Base-by-base conservation (phyloP, 1,139 yeast species). In the Ogataea hybrid region DNA sequence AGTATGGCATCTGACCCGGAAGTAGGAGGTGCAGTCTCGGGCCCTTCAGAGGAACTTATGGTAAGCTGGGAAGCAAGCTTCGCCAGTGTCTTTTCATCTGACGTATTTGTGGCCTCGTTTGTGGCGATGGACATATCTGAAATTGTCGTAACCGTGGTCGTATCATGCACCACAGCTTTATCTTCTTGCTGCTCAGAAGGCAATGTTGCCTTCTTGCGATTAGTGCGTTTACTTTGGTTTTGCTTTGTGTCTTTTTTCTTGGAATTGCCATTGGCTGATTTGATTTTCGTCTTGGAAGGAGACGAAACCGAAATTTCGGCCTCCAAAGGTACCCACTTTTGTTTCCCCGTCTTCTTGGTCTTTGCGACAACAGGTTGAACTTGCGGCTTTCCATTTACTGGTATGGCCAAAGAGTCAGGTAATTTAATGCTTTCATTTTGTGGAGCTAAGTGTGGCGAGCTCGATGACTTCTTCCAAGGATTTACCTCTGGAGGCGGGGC, bases 231-330 rank as follows among this genome's bases (percentile, higher is more conserved):
- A 28, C 35, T 46, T 14, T 32, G 39, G 18, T 28, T 28, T 8
- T 37, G 37, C 14, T 43, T 43, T 6, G 37, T 9, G 10, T 45
- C 48, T 16, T 31, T 39, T 23, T 27, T 32, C 29, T 40, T 43
- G 10, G 25, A 9, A 20, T 21, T 43, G n/a, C 22, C 22, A 12
- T 25, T 40, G 4, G 27, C 7, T 14, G 32, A 4, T 28, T 36
- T 35, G 10, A 29, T 41, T 35, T 23, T 35, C 29, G 18, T 14
- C 22, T 37, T 41, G 15, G 41, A 16, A 3, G 47, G 39, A 3
- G 54, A 32, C 23, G 78, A 71, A 45, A 77, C 70, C 34, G 75
- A 75, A 39, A 84, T 82, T 49, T 83, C 77, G 21, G 90, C 94
- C 52, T 77, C 75, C 55, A 82, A 77, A 8, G 94, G 95, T 11